Percentiles rank a stretch among this genome's conserved stretches.
These are phyloP conservation scores for Suillus lakei DNA, from an alignment of 768 basidiomycete genomes.

Conservation along the genomic window DNA sequence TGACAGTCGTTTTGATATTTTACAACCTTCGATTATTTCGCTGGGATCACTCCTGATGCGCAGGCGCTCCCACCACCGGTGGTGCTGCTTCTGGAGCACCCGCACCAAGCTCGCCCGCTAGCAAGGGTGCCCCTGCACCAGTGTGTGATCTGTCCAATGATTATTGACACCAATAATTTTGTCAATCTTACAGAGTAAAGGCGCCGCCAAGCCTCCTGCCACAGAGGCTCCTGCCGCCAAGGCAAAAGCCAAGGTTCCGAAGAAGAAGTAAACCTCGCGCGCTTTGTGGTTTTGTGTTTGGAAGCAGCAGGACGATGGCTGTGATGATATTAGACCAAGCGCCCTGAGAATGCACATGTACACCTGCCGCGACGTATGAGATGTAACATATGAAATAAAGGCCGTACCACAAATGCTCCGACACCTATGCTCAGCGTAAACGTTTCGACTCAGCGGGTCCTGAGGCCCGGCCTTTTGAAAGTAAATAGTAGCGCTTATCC, in stretches of 20 bases:
- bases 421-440: neutral
- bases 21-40: neutral
- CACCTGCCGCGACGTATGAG: neutral
- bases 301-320: neutral
- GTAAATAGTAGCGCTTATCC: neutral
- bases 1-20: neutral
- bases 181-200: constrained; percentile 25
- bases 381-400: neutral
- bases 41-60: neutral
- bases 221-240: constrained; percentile 35
- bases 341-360: constrained; percentile 1
- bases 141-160: neutral
- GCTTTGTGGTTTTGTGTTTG: neutral
- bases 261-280: constrained; percentile 31
- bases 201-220: constrained; percentile 12
- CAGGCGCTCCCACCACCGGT: constrained; percentile 19
- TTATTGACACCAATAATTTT: neutral
- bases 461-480: neutral
- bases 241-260: constrained; percentile 28
- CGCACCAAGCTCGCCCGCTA: neutral
- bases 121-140: constrained; percentile 1
- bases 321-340: neutral
- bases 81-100: neutral
- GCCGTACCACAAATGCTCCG: neutral
- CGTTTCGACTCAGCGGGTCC: neutral